Conservation (phyloP, 805 yeast genomes). For the Scheffersomyces ergatensis region DNA sequence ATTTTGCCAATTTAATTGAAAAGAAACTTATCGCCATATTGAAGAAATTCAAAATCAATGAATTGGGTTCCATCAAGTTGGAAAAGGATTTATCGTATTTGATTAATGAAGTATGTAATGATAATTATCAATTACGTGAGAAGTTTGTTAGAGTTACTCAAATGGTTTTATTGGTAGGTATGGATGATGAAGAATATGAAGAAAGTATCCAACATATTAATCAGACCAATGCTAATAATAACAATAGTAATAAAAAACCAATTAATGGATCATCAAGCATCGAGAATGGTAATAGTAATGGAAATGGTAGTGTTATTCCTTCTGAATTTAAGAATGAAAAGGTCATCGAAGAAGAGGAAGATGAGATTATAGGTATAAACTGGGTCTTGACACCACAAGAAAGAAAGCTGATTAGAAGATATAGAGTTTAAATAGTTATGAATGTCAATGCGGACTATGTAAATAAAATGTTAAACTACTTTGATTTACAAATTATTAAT, state of each 20-base stretch:
- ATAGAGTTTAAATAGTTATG: slow-evolving; percentile 44
- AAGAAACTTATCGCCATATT: slow-evolving; percentile 64
- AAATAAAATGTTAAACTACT: too few species aligned
- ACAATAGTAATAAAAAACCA: background rate
- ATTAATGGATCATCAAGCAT: too few species aligned
- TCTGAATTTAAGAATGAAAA: slow-evolving; percentile 5
- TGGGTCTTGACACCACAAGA: slow-evolving; percentile 85
- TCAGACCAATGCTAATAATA: slow-evolving; percentile 7
- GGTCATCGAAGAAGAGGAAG: slow-evolving; percentile 19
- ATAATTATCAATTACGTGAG: slow-evolving; percentile 71
- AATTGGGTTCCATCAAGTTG: slow-evolving; percentile 76
- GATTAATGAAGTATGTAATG: slow-evolving; percentile 70
- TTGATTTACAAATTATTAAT: too few species aligned
- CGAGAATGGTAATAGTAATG: background rate
- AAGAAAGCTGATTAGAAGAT: slow-evolving; percentile 56
- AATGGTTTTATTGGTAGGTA: slow-evolving; percentile 73
- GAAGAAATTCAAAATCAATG: slow-evolving; percentile 60
- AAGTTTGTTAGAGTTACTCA: slow-evolving; percentile 81
- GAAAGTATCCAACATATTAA: slow-evolving; percentile 24
- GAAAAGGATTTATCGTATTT: slow-evolving; percentile 79
- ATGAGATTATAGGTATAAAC: slow-evolving; percentile 33
- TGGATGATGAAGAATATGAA: slow-evolving; percentile 63
- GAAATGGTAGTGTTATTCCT: background rate
- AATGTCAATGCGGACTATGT: too few species aligned
- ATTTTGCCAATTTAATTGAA: slow-evolving; percentile 59